Base-by-base conservation (phyloP, 1,284 basidiomycete genomes). In the Sanguinoderma infundibulare region DNA sequence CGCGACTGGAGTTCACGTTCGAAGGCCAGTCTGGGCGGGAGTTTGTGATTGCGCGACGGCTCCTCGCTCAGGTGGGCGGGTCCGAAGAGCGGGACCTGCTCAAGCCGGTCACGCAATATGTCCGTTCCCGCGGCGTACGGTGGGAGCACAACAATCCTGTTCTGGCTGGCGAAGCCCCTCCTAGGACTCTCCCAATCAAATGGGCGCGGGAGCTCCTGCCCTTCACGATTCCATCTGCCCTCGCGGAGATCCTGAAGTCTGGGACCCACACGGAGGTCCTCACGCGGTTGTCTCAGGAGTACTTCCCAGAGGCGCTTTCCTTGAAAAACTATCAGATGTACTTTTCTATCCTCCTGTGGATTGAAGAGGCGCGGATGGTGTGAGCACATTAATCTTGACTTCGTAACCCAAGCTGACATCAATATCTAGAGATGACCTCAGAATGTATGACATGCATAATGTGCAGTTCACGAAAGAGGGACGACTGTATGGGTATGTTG, bases 301-400 rank as follows among this genome's bases (percentile, higher is more conserved):
- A 79, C 78, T 66, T 87, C 26, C 85, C 85, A 0, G 35, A 40
- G 0, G 60, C 49, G 0, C 62, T 88, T 1, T 69, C 81, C 47
- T 70, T 66, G 14, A 67, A 70, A 0, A 80, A 80, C 0, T 85
- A 88, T 64, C 73, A 74, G 0, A 71, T 77, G 0, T 75, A 80
- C 60, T 87, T 85, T 71, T 81, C 84, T 67, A 70, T 73, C 22
- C 67, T 89, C 5, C 65, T 89, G 2, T 87, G 86, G 83, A 74
- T 81, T 1, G 87, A 90, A 67, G 87, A 90, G 61, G 73, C 75
- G 57, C 79, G 81, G 3, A 34, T 36, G 49, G 34, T 53, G 34
- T 34, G 22, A 51, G 49, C 7, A 52, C 55, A 35, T 17, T 39
- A 26, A 14, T 12, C n/a, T 52, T 2, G 32, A 22, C 15, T 10